Evolutionary conservation across 2,329 filamentous ascomycete species (phyloP).

Genomic region (Trichoderma atroviride): DNA sequence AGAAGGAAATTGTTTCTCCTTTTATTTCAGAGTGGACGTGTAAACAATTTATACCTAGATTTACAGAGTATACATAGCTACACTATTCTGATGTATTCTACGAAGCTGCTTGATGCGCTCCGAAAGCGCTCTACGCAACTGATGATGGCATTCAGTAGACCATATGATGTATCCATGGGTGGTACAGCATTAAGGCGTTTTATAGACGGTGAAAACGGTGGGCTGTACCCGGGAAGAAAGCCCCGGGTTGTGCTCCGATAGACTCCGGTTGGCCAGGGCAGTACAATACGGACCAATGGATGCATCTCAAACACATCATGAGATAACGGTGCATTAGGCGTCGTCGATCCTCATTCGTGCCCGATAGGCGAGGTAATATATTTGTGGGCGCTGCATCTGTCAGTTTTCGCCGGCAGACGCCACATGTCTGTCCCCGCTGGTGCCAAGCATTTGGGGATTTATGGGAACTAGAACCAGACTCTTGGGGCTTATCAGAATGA

Average conservation of each 20-base stretch:
- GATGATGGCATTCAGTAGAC: neutral
- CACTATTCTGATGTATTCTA: neutral
- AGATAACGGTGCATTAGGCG: neutral
- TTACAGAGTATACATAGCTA: neutral
- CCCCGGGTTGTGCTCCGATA: neutral
- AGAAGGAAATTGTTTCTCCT: neutral
- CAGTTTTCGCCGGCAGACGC: neutral
- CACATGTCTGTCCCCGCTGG: no score
- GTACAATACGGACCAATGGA: neutral
- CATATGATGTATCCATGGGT: neutral
- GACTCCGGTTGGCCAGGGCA: no score
- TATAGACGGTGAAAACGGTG: neutral
- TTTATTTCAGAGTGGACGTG: neutral
- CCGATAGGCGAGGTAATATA: neutral
- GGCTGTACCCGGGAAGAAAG: neutral
- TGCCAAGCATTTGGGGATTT: no score
- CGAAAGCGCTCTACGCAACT: neutral
- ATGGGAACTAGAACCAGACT: no score
- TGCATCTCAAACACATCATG: neutral
- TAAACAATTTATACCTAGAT: neutral
- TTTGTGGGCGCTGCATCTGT: neutral
- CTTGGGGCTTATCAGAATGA: no score
- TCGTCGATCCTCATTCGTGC: neutral
- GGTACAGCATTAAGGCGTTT: neutral
- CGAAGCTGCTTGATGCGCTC: neutral